These are phyloP conservation scores for Ampelomyces quisqualis DNA, from an alignment of 2,329 filamentous ascomycete species.

Conservation along the genomic window DNA sequence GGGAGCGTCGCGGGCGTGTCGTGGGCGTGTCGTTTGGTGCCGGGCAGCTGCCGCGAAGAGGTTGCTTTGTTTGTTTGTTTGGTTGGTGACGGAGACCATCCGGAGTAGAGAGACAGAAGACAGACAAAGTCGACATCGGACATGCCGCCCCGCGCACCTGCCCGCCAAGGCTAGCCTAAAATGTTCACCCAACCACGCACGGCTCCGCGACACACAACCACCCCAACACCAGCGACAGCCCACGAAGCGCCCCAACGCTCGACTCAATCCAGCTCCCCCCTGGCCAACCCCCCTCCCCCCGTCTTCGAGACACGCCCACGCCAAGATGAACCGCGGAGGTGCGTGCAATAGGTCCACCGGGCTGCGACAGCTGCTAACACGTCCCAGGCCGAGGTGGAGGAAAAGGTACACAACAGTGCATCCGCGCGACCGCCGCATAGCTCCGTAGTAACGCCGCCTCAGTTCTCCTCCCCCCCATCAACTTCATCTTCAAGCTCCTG, in stretches of 20 bases:
- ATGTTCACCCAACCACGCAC: conserved; percentile 24
- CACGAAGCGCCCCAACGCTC: too few relatives aligned
- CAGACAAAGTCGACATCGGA: conserved; percentile 25
- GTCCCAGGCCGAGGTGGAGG: conserved; percentile 58
- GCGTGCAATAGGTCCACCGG: conserved; percentile 8
- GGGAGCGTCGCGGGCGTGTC: conserved; percentile 12
- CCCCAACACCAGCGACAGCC: conserved; percentile 8
- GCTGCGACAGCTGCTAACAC: conserved; percentile 25
- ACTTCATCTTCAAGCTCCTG: conserved; percentile 92
- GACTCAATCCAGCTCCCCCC: conserved; percentile 3
- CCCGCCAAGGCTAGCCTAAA: conserved; percentile 35
- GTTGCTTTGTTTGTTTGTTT: conserved; percentile 15
- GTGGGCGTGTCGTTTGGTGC: background rate
- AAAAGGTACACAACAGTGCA: conserved; percentile 35
- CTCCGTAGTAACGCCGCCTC: conserved; percentile 12
- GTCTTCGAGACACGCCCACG: too few relatives aligned
- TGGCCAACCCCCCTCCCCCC: too few relatives aligned
- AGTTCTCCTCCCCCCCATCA: conserved; percentile 74
- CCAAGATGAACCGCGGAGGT: conserved; percentile 38
- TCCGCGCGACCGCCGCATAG: conserved; percentile 1
- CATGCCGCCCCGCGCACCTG: conserved; percentile 11
- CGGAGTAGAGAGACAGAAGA: too few relatives aligned
- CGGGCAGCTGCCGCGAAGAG: conserved; percentile 9
- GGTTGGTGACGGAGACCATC: conserved; percentile 26
- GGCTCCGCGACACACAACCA: conserved; percentile 9